These are phyloP conservation scores for Daucus carota DNA, from an alignment of 129 eudicot genomes.

Conservation along the genomic window DH1_v3.0 NC_030384.2:48180501-48181000, in stretches of 20 bases:
- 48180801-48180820: not conserved
- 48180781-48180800: not conserved
- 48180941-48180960: slow-evolving; percentile 50
- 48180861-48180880: not conserved
- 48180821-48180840: not conserved
- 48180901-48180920: not conserved
- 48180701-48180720: too few species aligned
- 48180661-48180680: not conserved
- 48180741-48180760: not conserved
- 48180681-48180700: not conserved
- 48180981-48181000: slow-evolving; percentile 99
- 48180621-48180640: not conserved
- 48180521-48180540: not conserved
- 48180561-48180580: not conserved
- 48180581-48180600: not conserved
- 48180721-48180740: not conserved
- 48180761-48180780: not conserved
- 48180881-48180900: not conserved
- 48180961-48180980: slow-evolving; percentile 84
- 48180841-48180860: not conserved
- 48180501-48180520: slow-evolving; percentile 9
- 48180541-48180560: not conserved
- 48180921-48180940: not conserved
- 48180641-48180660: not conserved
- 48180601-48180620: not conserved